Base-by-base conservation (phyloP, 2,329 filamentous ascomycete genomes). In the Xylaria sp. region DNA sequence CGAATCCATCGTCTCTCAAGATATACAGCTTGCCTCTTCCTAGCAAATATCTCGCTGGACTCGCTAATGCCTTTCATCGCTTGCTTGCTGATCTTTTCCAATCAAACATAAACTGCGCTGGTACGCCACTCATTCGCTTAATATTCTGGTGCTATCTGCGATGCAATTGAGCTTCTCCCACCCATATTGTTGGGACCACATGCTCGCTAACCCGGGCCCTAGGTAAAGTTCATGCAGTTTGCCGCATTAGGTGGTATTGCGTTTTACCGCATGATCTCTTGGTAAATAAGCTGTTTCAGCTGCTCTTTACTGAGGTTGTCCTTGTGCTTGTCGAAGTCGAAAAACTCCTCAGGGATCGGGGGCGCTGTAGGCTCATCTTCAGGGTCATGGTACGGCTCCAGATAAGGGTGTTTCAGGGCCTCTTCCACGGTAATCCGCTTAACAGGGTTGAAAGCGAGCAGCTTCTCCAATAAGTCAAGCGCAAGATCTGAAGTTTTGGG, bases 241-340 rank as follows among this genome's bases (percentile, higher is more conserved):
- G n/a, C 34, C 25, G n/a, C 41, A 66, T 55, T 59, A 46, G 34
- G 32, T 60, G 57, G 32, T 39, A 8, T 18, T 32, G 25, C 28
- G 32, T 57, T 73, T 75, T 81, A 89, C 80, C 87, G 85, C 87
- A 89, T 98, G 78, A 98, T 98, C 85, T 99, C 96, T 81, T 98
- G 91, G 84, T 95, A 99, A 82, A 99, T 99, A 80, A 99, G 87
- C 79, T 96, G 88, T 87, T 98, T 98, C 81, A 99, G 84, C 84
- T 99, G 94, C 84, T 99, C 96, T 85, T 99, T 99, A 86, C 92
- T 98, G 79, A 99, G 84, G 78, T 92, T 96, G 82, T 99, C 96
- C 90, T 99, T 99, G 87, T 98, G 97, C 88, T 98, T 98, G 84
- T 99, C 96, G 82, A 99, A 99, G 83, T 99, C 96, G 81, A 99